Evolutionary conservation across 2,329 filamentous ascomycete genomes (phyloP), one percentile per base, ranked within the genome.

Genomic region (Xylariaceae sp.): DNA sequence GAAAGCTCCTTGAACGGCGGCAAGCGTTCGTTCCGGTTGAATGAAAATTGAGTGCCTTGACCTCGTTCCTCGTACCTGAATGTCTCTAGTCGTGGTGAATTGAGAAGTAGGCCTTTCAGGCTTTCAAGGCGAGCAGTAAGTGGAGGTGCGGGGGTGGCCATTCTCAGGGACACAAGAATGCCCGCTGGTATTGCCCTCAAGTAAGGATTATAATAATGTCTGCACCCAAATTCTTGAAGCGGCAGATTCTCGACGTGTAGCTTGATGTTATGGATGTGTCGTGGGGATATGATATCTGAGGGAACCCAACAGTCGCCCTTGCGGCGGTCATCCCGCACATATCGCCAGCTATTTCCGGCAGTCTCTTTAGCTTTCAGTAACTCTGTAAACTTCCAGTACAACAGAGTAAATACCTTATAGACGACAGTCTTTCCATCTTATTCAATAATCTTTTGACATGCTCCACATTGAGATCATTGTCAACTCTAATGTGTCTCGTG

Each of bases 61-160:
- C 75, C 75, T 10, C 72, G 63, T 49, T 76, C 75, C 29, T 71
- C 64, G 57, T 76, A 76, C 49, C 72, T 68, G n/a, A 79, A 67
- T 0, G 63, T 70, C 56, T 70, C 64, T 2, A 77, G 68, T 7
- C 57, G 63, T 3, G 60, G 61, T 8, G 72, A 67, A 10, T 65
- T 55, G 8, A 76, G 53, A 1, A 79, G 64, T 15, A 79, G 68
- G 8, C 63, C 63, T 63, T 76, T 77, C n/a, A 79, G 58, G 0
- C 71, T 70, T 15, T 68, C 68, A 3, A 76, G 65, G 2, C 68
- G 69, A 1, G 71, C 70, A 3, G 73, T 74, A 5, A 77, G 68
- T 1, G 72, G 72, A 5, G 72, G 72, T 0, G 68, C 66, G 2
- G 75, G 70, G 36, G 61, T 68, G 10, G 68, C 67, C 51, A 76